phyloP scores from a whole-genome alignment of 352 stramenopile species.

The Phytophthora constricta region DNA sequence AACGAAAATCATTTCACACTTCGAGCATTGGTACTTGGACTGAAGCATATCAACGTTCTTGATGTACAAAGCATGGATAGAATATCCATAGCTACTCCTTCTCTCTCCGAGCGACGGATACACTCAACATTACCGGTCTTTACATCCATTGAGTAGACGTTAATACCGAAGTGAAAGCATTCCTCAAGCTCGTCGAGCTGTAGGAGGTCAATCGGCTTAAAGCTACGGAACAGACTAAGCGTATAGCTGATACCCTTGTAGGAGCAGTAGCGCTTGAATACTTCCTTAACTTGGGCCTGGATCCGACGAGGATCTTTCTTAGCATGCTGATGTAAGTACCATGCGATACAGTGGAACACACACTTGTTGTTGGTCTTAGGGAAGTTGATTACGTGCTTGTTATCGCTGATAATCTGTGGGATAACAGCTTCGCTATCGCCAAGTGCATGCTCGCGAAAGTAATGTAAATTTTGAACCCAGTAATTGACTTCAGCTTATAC shows the following conservation, averaged over 20 bases:
- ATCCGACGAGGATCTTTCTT: too few relatives aligned
- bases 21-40: not conserved
- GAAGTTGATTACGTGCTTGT: conserved; percentile 34
- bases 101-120: too few relatives aligned
- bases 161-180: not conserved
- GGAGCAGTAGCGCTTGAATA: too few relatives aligned
- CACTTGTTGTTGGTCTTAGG: conserved; percentile 30
- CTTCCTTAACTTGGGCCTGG: too few relatives aligned
- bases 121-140: not conserved
- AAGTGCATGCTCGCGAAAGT: conserved; percentile 21
- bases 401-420: conserved; percentile 22
- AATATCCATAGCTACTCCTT: too few relatives aligned
- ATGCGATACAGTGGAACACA: too few relatives aligned
- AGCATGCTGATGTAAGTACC: too few relatives aligned
- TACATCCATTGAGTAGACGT: not conserved
- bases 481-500: conserved; percentile 13
- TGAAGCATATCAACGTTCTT: too few relatives aligned
- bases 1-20: not conserved
- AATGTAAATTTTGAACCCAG: too few relatives aligned
- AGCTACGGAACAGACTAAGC: not conserved
- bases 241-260: not conserved
- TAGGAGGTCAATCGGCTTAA: not conserved
- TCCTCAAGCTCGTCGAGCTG: too few relatives aligned
- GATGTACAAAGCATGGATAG: too few relatives aligned
- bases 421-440: conserved; percentile 21